Base-by-base conservation (phyloP, 371 early-diverging fungal species). In the Batrachochytrium dendrobatidis region DNA sequence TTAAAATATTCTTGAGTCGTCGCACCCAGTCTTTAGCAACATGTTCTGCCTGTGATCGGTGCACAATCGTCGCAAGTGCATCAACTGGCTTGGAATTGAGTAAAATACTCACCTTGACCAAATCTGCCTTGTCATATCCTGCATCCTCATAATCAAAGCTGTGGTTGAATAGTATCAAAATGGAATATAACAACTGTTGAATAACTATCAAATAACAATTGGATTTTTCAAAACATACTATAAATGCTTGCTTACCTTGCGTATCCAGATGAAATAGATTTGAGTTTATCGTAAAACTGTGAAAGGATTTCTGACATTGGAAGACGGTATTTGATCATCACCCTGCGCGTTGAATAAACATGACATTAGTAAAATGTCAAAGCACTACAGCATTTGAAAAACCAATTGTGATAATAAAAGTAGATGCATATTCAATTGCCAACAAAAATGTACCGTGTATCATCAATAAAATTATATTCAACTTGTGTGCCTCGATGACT, bases 131-230 rank as follows among this genome's bases (percentile, higher is more conserved):
- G 55, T 83, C 82, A 71, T 92, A 95, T 0, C 94, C 95, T 34
- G 79, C 80, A 35, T 95, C 96, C 68, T 95, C 97, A 70, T 96
- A 96, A 71, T 95, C 95, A 73, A 95, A 95, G n/a, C n/a, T 50
- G 83, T 83, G 55, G 25, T 44, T 4, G 17, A 31, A 48, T 34
- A 2, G 55, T 1, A 6, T 52, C 31, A 35, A 28, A 7, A 20
- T 58, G 45, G 12, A 30, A 44, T 30, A 6, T 24, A 28, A n/a
- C 22, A 22, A 8, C 15, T 29, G 35, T 24, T 20, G 64, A 24
- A 6, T 26, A 66, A 59, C 18, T 39, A 56, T 52, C 55, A 17
- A 53, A 50, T 39, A 17, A 39, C 18, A 20, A 26, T 28, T 34
- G 31, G 31, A n/a, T n/a, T n/a, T n/a, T n/a, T n/a, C n/a, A n/a